Conservation (phyloP, 108 stramenopile species). For the Cyclotella sp. region DNA sequence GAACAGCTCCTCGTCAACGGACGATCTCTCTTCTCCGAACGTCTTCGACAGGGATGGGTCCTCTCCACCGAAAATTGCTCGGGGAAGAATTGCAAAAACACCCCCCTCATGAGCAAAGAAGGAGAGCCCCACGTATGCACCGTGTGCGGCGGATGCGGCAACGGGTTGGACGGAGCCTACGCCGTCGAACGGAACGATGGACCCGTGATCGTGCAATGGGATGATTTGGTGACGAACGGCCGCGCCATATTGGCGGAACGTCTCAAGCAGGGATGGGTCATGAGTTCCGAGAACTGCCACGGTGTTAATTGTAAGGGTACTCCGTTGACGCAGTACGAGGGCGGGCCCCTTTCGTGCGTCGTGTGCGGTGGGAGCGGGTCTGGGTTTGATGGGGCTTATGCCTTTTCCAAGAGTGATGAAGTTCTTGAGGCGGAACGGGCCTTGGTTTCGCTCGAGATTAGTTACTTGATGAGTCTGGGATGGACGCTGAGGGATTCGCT, state of each 20-base stretch:
- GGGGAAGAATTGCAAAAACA: constrained; percentile 29
- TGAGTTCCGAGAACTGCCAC: constrained; percentile 25
- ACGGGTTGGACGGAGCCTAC: constrained; percentile 29
- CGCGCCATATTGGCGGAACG: constrained; percentile 30
- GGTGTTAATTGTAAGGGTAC: constrained; percentile 30
- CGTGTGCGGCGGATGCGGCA: constrained; percentile 31
- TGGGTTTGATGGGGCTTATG: constrained; percentile 36
- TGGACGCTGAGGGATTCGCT: constrained; percentile 30
- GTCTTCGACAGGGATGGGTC: constrained; percentile 27
- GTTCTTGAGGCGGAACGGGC: constrained; percentile 30
- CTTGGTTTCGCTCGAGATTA: constrained; percentile 30
- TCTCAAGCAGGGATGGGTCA: constrained; percentile 27
- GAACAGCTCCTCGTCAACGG: constrained; percentile 15
- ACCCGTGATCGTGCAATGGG: constrained; percentile 9
- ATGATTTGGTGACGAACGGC: constrained; percentile 22
- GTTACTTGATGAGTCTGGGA: constrained; percentile 29
- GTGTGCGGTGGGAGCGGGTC: constrained; percentile 33
- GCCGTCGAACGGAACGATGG: not conserved
- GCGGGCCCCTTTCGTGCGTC: constrained; percentile 24
- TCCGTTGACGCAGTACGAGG: constrained; percentile 17
- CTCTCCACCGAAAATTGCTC: constrained; percentile 24
- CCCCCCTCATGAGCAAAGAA: constrained; percentile 13
- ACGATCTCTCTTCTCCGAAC: constrained; percentile 18
- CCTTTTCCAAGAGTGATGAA: constrained; percentile 12
- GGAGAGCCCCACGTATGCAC: constrained; percentile 9